Conservation (phyloP, 805 yeast species). For the Metschnikowia similis region DNA sequence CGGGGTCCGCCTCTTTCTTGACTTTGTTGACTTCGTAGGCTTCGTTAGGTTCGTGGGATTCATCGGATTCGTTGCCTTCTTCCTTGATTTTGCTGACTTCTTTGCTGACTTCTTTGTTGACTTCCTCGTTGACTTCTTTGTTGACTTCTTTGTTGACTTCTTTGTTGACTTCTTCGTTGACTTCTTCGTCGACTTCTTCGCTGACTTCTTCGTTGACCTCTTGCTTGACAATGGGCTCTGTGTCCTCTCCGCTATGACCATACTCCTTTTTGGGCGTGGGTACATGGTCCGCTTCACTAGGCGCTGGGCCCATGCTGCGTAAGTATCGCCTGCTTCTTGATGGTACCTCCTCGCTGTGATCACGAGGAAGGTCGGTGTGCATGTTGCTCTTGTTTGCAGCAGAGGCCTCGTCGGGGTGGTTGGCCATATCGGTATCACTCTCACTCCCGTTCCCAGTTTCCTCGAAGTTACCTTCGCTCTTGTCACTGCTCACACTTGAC, state of each 20-base stretch:
- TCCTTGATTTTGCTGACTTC: too few species aligned
- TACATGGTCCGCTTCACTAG: not conserved
- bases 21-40: not conserved
- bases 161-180: not conserved
- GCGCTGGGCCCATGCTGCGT: constrained; percentile 4
- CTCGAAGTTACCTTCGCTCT: not conserved
- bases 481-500: not conserved
- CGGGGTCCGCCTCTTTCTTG: not conserved
- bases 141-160: not conserved
- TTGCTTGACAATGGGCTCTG: not conserved
- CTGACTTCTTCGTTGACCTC: not conserved
- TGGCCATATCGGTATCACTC: not conserved
- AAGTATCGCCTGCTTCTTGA: constrained; percentile 1
- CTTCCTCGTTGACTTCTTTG: not conserved
- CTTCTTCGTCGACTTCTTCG: not conserved
- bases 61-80: not conserved
- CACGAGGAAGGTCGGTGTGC: not conserved
- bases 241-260: constrained; percentile 2
- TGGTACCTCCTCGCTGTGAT: not conserved
- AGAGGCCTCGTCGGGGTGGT: not conserved
- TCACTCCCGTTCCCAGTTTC: not conserved
- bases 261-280: constrained; percentile 1
- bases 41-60: not conserved
- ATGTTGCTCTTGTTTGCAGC: not conserved
- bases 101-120: not conserved